These are phyloP conservation scores for Vigna hirtella DNA, from an alignment of 306 rosid genomes.

Conservation along the genomic window DNA sequence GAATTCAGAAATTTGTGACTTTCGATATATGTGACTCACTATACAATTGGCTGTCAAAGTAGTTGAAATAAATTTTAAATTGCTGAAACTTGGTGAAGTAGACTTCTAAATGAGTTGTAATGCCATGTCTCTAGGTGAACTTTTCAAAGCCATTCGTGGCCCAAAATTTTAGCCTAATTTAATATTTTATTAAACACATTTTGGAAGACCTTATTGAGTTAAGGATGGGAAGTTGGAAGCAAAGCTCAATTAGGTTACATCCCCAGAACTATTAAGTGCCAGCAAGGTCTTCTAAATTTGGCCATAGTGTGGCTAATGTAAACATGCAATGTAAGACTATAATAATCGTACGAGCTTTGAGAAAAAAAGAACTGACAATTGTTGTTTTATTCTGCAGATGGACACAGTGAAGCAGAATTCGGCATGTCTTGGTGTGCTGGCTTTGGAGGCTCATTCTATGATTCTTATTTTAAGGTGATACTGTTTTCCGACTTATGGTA, in stretches of 20 bases:
- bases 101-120: constrained; percentile 7
- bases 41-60: not conserved
- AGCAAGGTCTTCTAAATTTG: not conserved
- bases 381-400: constrained; percentile 62
- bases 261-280: constrained; percentile 2
- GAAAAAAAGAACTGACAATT: not conserved
- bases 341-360: not conserved
- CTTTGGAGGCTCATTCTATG: constrained; percentile 89
- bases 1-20: not conserved
- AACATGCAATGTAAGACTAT: constrained; percentile 10
- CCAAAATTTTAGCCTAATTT: constrained; percentile 16
- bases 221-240: constrained; percentile 21
- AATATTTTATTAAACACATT: constrained; percentile 6
- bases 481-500: constrained; percentile 26
- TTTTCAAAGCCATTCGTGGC: constrained; percentile 5
- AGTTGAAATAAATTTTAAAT: not conserved
- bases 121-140: not conserved
- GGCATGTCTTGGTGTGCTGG: constrained; percentile 99
- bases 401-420: constrained; percentile 93
- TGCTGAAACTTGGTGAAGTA: constrained; percentile 1
- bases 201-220: not conserved
- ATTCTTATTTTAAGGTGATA: constrained; percentile 81
- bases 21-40: not conserved
- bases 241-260: not conserved
- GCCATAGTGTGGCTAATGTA: not conserved